Conservation (phyloP, 495 filamentous ascomycete genomes). For the Copromyces sp. region DNA sequence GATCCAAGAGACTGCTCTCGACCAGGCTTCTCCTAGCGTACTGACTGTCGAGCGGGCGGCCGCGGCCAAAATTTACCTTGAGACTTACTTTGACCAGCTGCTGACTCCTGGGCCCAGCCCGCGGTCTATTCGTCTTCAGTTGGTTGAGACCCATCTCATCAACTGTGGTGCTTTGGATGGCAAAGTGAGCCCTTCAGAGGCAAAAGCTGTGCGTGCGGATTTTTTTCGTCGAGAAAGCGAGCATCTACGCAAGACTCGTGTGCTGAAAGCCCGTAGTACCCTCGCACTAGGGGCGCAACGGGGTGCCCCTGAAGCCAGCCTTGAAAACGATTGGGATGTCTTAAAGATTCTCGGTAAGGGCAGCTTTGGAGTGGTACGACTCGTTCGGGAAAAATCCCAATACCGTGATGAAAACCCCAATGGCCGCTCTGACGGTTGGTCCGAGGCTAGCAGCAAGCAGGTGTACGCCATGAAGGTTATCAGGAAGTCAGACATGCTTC, state of each 20-base stretch:
- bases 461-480: constrained; percentile 97
- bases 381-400: constrained; percentile 56
- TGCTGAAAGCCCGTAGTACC: constrained; percentile 52
- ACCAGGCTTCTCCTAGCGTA: constrained; percentile 47
- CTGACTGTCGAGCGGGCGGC: constrained; percentile 66
- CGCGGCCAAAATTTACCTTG: constrained; percentile 76
- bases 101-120: constrained; percentile 35
- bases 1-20: constrained; percentile 30
- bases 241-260: constrained; percentile 63
- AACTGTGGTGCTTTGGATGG: constrained; percentile 20
- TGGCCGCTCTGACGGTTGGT: constrained; percentile 11
- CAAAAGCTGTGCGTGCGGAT: constrained; percentile 38
- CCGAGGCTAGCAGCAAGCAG: constrained; percentile 31
- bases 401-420: constrained; percentile 8
- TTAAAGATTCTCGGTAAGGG: constrained; percentile 87
- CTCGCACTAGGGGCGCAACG: constrained; percentile 21
- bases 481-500: constrained; percentile 81
- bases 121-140: constrained; percentile 54
- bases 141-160: constrained; percentile 56
- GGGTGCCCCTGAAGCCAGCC: constrained; percentile 12
- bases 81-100: constrained; percentile 67
- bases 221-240: constrained; percentile 61
- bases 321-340: constrained; percentile 57
- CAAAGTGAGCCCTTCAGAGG: constrained; percentile 43
- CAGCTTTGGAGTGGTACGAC: constrained; percentile 82